Conservation (phyloP, 805 yeast species). For the Grigorovia transvaalensis region DNA sequence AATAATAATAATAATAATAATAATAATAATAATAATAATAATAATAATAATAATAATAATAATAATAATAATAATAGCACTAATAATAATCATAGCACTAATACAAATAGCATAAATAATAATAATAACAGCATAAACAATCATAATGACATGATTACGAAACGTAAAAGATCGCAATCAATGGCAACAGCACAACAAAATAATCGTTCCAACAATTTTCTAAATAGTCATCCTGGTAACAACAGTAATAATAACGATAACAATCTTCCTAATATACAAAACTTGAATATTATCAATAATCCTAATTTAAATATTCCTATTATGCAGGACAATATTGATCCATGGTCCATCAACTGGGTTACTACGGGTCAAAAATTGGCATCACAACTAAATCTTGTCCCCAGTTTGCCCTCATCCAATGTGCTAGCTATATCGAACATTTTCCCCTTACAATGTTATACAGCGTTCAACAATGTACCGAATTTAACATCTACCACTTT, state of each 20-base stretch:
- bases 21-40: background rate
- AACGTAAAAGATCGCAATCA: constrained; percentile 9
- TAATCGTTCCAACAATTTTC: background rate
- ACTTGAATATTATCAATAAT: background rate
- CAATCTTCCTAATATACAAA: background rate
- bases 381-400: constrained; percentile 64
- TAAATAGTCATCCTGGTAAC: background rate
- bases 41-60: background rate
- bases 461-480: constrained; percentile 36
- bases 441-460: constrained; percentile 39
- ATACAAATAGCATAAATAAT: background rate
- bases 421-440: constrained; percentile 70
- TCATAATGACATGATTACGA: background rate
- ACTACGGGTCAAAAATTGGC: constrained; percentile 52
- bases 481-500: constrained; percentile 36
- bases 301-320: constrained; percentile 12
- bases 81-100: background rate
- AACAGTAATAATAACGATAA: background rate
- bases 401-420: constrained; percentile 63
- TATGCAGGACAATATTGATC: constrained; percentile 49
- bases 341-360: constrained; percentile 46
- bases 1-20: background rate
- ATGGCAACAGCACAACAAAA: constrained; percentile 5
- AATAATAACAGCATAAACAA: background rate
- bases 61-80: background rate